A percentile compares a stretch with the other conserved stretches of the same genome.
Evolutionary conservation across 495 filamentous ascomycete genomes (phyloP).

Genomic region (Neurospora terricola): DNA sequence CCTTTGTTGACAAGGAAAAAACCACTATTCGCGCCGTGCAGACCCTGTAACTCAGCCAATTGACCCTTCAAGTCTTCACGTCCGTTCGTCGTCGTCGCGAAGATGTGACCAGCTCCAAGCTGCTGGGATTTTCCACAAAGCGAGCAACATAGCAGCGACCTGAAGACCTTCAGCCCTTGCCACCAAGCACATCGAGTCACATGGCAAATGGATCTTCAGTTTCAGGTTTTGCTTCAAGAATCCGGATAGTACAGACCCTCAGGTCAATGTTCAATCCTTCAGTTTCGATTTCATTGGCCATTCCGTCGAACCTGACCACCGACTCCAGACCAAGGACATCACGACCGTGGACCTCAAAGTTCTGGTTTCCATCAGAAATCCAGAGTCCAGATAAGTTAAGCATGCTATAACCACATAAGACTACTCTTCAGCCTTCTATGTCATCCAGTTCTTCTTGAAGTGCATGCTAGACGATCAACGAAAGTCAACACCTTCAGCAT

Average conservation of each 20-base stretch:
- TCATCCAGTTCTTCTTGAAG: neutral
- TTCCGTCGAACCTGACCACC: neutral
- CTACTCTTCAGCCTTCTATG: neutral
- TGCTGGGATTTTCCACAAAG: constrained; percentile 7
- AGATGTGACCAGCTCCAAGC: constrained; percentile 15
- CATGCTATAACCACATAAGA: neutral
- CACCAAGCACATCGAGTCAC: neutral
- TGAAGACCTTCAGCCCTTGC: neutral
- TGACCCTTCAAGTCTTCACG: neutral
- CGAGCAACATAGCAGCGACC: neutral
- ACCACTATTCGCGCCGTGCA: neutral
- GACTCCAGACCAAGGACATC: neutral
- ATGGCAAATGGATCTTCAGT: constrained; percentile 9
- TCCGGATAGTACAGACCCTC: neutral
- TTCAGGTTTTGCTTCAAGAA: constrained; percentile 28
- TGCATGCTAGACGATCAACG: neutral
- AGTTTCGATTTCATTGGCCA: neutral
- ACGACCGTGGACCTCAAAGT: neutral
- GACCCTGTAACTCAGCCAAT: neutral
- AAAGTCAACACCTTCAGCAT: neutral
- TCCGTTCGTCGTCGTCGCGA: neutral
- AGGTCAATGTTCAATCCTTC: neutral
- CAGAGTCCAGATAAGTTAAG: neutral
- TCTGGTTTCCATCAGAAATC: neutral
- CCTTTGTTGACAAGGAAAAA: neutral